Evolutionary conservation across 495 filamentous ascomycete species (phyloP), one percentile per base, ranked within the genome.

Genomic region (Podospora australis): DNA sequence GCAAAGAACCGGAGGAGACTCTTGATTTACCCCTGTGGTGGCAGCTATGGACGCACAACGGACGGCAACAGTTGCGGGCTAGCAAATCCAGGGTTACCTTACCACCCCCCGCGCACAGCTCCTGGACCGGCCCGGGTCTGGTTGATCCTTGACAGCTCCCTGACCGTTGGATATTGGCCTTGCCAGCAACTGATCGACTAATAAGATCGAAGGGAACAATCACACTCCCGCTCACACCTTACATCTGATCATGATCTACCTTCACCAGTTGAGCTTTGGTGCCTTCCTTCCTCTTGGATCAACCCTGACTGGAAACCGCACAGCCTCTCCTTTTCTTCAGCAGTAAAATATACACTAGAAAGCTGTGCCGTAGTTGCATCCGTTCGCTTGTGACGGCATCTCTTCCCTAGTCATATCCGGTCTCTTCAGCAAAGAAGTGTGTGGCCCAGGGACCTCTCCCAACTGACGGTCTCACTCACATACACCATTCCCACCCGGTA

Each of bases 141-240:
- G 46, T 52, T 53, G 54, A 63, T 50, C 59, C 55, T 53, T 42
- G 58, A 50, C 39, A 39, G 40, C 43, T 50, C 38, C 46, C 32
- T 54, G 29, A 42, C 52, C 46, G 39, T 56, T 50, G 34, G 57
- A 53, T 48, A 53, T 52, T 17, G 48, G 26, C 43, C 42, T 48
- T 52, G 35, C 21, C 42, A 43, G 54, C 35, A 41, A 49, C 50
- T 54, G 53, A 62, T 64, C 49, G 52, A 57, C 61, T 59, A 59
- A 59, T 60, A 50, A 52, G 47, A 58, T 48, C 50, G 38, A 53
- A 53, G 48, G 46, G 29, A 53, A 22, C 43, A 48, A 44, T 44
- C 28, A 29, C 52, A 49, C 34, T 32, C 19, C 41, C 50, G 46
- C 41, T 42, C 39, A 49, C 48, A 34, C 56, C 24, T 48, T 19